Conservation (phyloP, 305 asterid genomes). For the Fraxinus angustifolia region DNA sequence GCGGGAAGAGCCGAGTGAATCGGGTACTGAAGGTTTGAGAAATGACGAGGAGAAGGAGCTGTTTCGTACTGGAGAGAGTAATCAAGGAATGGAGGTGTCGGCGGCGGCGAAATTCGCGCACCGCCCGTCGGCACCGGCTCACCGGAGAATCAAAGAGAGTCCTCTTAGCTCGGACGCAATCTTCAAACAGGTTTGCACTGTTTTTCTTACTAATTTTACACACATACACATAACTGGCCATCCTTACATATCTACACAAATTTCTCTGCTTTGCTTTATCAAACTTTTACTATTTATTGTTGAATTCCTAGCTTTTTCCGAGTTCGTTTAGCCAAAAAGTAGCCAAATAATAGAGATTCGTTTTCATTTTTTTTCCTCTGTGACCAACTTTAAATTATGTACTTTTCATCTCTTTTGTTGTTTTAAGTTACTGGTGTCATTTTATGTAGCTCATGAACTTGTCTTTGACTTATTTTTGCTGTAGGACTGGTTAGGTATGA, state of each 20-base stretch:
- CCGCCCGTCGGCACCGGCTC: slow-evolving; percentile 88
- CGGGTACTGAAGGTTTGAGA: slow-evolving; percentile 23
- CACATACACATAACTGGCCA: neutral
- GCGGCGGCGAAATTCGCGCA: slow-evolving; percentile 43
- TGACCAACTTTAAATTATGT: neutral
- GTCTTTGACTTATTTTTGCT: neutral
- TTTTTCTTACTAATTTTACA: neutral
- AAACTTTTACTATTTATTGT: neutral
- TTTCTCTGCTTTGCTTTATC: neutral
- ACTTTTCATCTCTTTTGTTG: neutral
- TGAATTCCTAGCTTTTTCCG: neutral
- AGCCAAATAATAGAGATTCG: neutral
- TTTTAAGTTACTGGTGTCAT: neutral
- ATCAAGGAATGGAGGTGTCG: slow-evolving; percentile 24
- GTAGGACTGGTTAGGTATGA: neutral
- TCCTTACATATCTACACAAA: neutral
- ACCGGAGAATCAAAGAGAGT: slow-evolving; percentile 75
- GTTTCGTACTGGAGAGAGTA: slow-evolving; percentile 36
- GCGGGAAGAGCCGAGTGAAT: slow-evolving; percentile 30
- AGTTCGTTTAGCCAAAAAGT: neutral
- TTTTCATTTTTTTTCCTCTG: neutral
- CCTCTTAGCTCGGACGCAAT: slow-evolving; percentile 96
- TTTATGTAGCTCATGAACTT: neutral
- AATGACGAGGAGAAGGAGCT: slow-evolving; percentile 29
- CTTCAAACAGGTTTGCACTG: slow-evolving; percentile 57